Conservation (phyloP, 2,329 filamentous ascomycete species). For the Talaromyces islandicus region DNA sequence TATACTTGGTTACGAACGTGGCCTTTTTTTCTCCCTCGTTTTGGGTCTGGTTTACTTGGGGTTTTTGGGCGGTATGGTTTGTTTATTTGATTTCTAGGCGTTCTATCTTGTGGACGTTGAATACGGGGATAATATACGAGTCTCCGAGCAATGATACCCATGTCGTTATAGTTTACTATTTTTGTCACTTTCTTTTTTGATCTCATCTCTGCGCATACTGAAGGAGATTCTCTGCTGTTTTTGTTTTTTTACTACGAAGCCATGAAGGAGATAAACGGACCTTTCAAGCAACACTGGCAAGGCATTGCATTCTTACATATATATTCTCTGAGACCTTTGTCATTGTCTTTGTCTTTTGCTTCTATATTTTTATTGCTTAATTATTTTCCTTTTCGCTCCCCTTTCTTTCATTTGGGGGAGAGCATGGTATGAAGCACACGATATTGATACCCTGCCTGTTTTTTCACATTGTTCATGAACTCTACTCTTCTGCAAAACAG, state of each 20-base stretch:
- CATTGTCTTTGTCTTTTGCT: conserved; percentile 8
- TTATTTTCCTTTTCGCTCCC: not conserved
- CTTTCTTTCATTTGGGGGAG: conserved; percentile 12
- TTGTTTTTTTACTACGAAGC: not conserved
- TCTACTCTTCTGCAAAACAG: not conserved
- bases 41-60: conserved; percentile 3
- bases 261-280: conserved; percentile 18
- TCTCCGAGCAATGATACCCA: conserved; percentile 36
- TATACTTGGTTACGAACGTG: not conserved
- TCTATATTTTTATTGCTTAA: conserved; percentile 11
- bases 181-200: conserved; percentile 7
- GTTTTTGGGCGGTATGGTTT: not conserved
- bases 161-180: conserved; percentile 19
- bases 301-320: conserved; percentile 14
- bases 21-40: not conserved
- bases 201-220: conserved; percentile 11
- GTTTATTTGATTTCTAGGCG: not conserved
- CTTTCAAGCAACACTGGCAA: conserved; percentile 13
- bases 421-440: conserved; percentile 21
- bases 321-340: conserved; percentile 1
- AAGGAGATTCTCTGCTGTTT: not conserved
- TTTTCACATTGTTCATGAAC: conserved; percentile 9
- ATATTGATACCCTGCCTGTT: conserved; percentile 20
- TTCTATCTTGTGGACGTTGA: conserved; percentile 21
- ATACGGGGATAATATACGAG: conserved; percentile 36